Conservation (phyloP, 73 alveolate genomes). For the Symbiodinium natans region DNA sequence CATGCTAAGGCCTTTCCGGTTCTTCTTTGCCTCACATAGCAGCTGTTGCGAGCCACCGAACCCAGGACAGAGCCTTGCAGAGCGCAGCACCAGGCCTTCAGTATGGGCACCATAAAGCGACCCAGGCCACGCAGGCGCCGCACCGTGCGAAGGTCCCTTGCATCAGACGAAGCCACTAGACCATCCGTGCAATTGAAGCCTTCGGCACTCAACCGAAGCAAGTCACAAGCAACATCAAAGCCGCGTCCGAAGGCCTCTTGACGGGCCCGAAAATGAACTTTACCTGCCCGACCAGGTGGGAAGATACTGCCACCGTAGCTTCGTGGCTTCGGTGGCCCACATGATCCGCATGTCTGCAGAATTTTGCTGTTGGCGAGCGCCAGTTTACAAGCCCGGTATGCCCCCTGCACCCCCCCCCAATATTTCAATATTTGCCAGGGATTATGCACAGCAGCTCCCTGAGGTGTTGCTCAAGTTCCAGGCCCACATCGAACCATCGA, state of each 20-base stretch:
- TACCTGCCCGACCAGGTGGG: too few species aligned
- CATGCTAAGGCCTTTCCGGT: conserved; percentile 17
- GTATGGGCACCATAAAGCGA: conserved; percentile 50
- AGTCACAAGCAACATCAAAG: background rate
- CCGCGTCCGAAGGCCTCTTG: background rate
- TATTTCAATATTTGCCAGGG: too few species aligned
- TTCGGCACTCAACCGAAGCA: background rate
- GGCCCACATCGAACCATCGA: too few species aligned
- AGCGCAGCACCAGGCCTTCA: conserved; percentile 16
- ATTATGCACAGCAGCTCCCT: too few species aligned
- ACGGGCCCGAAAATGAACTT: background rate
- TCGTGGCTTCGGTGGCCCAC: too few species aligned
- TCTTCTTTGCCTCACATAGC: background rate
- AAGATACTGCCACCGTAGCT: too few species aligned
- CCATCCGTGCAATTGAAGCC: background rate
- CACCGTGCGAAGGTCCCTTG: background rate
- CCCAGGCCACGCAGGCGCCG: conserved; percentile 71
- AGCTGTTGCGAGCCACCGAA: background rate
- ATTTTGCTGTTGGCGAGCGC: too few species aligned
- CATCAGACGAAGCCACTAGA: too few species aligned
- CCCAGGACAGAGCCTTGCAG: background rate
- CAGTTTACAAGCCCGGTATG: too few species aligned
- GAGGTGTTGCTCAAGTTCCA: too few species aligned
- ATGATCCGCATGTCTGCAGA: too few species aligned
- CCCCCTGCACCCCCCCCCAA: too few species aligned